Evolutionary conservation across 2,329 filamentous ascomycete genomes (phyloP).

Genomic region (Colletotrichum phormii): DNA sequence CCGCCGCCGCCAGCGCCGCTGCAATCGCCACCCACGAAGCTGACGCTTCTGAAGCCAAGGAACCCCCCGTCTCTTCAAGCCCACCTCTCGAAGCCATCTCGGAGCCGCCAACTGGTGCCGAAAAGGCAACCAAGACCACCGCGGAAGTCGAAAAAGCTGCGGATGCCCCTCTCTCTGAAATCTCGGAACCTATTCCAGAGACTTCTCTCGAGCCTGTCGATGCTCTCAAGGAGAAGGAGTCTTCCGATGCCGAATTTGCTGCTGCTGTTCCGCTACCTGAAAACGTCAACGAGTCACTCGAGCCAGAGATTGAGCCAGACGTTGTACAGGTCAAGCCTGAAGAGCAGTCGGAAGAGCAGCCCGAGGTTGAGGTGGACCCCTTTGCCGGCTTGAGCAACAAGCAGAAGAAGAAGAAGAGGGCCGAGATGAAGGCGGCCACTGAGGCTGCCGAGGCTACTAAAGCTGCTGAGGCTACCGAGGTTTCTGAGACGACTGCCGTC

Average conservation of each 20-base stretch:
- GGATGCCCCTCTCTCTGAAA: not conserved
- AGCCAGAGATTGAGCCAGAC: not conserved
- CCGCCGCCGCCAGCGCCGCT: not conserved
- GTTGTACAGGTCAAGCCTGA: not conserved
- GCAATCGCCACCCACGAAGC: not conserved
- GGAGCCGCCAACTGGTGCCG: not conserved
- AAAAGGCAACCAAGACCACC: not conserved
- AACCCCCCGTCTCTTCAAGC: slow-evolving; percentile 2
- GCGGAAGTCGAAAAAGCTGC: not conserved
- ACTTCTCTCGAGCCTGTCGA: not conserved
- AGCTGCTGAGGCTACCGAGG: too few species aligned
- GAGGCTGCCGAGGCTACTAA: not conserved
- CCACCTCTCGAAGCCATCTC: not conserved
- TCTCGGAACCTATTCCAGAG: not conserved
- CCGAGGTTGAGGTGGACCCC: slow-evolving; percentile 38
- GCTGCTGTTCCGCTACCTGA: not conserved
- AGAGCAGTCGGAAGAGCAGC: not conserved
- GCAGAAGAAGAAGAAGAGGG: not conserved
- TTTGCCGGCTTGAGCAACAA: slow-evolving; percentile 5
- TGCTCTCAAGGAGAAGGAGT: not conserved
- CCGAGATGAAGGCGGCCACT: not conserved
- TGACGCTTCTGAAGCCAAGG: not conserved
- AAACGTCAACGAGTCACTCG: not conserved
- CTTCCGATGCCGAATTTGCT: not conserved
- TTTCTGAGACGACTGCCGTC: too few species aligned